These are phyloP conservation scores for Citrus glauca DNA, from an alignment of 345 rosid species.

Conservation along the genomic window DNA sequence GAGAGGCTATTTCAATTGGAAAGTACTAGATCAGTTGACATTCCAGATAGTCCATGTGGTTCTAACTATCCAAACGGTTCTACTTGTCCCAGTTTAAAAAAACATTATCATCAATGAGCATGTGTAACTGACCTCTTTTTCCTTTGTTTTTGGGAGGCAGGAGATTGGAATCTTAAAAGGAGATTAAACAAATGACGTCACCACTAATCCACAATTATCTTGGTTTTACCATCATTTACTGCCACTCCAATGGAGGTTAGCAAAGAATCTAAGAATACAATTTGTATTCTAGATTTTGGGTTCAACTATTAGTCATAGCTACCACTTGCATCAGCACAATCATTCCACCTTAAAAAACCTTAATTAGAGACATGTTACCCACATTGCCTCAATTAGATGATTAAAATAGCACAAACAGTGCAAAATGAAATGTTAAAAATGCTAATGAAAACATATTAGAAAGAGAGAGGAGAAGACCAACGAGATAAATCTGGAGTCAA, in stretches of 20 bases:
- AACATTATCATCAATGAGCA: not conserved
- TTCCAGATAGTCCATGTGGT: not conserved
- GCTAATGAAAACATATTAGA: constrained; percentile 6
- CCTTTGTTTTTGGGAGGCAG: not conserved
- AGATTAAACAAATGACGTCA: not conserved
- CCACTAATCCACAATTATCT: not conserved
- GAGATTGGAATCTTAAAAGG: not conserved
- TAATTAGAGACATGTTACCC: not conserved
- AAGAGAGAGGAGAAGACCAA: constrained; percentile 41
- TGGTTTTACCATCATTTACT: constrained; percentile 2
- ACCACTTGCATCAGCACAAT: not conserved
- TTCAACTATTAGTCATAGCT: not conserved
- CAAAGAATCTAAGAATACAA: not conserved
- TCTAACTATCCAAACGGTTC: not conserved
- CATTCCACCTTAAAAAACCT: not conserved
- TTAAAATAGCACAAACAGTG: not conserved
- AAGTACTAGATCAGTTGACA: not conserved
- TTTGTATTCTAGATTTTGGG: constrained; percentile 1
- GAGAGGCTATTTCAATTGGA: not conserved
- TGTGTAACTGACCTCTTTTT: not conserved
- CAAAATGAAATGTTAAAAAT: not conserved
- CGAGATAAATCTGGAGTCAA: constrained; percentile 96
- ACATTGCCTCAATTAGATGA: not conserved
- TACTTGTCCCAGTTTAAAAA: not conserved
- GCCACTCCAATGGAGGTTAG: not conserved